Conservation (phyloP, 352 stramenopile species). For the Phytopythium ostracodes region DNA sequence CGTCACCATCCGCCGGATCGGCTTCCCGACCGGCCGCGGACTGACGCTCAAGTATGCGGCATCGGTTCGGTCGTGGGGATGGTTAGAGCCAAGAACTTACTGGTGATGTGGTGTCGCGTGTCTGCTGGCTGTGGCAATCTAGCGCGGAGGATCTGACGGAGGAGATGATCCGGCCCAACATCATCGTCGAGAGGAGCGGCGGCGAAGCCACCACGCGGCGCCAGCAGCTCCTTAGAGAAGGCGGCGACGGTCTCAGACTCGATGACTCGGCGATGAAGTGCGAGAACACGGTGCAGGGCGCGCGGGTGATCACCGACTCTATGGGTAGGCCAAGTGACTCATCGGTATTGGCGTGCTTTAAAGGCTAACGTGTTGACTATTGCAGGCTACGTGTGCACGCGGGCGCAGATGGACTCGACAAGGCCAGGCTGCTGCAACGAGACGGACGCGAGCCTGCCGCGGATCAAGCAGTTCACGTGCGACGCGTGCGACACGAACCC, state of each 20-base stretch:
- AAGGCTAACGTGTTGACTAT: not conserved
- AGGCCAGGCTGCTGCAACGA: slow-evolving; percentile 61
- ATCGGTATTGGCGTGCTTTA: not conserved
- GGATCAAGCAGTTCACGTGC: slow-evolving; percentile 58
- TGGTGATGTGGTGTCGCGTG: too few species aligned
- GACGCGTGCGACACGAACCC: slow-evolving; percentile 57
- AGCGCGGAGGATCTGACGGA: slow-evolving; percentile 48
- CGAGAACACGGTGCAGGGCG: slow-evolving; percentile 54
- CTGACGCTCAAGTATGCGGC: slow-evolving; percentile 7
- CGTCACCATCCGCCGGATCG: slow-evolving; percentile 34
- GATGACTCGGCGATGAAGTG: slow-evolving; percentile 34
- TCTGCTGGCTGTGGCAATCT: not conserved
- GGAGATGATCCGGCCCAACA: slow-evolving; percentile 52
- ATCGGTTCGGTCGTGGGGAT: not conserved
- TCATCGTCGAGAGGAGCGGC: slow-evolving; percentile 45
- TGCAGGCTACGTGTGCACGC: slow-evolving; percentile 48
- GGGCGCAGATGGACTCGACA: slow-evolving; percentile 32
- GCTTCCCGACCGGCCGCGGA: slow-evolving; percentile 17
- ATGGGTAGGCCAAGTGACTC: slow-evolving; percentile 24
- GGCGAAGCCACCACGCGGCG: slow-evolving; percentile 21
- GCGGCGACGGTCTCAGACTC: slow-evolving; percentile 37
- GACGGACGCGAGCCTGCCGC: slow-evolving; percentile 39
- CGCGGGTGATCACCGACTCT: slow-evolving; percentile 46
- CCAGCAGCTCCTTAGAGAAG: slow-evolving; percentile 42
- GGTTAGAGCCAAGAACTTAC: not conserved